Base-by-base conservation (phyloP, 2,329 filamentous ascomycete genomes). In the Pseudogymnoascus sp. region DNA sequence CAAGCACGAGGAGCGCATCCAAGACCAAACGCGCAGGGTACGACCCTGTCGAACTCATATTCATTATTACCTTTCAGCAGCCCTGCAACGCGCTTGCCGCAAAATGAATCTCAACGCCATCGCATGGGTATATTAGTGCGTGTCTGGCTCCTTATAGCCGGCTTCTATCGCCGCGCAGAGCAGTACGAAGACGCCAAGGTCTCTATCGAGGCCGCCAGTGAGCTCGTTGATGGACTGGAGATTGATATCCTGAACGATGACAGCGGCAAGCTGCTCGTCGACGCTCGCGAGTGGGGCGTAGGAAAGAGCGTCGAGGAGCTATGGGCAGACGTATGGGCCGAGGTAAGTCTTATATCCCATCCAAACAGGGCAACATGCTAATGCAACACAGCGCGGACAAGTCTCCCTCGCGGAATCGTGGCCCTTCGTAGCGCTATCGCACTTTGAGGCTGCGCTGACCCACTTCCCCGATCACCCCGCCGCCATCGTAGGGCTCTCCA, bases 141-240 rank as follows among this genome's bases (percentile, higher is more conserved):
- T 67, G 86, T 97, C 33, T 99, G 95, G 95, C 80, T 97, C 7
- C 88, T 95, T 72, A 91, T 97, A 65, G 89, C 91, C 1, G 89
- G 89, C 0, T 87, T 97, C 67, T 99, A 97, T 72, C 85, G 91
- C 29, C 85, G 91, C 62, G 91, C 93, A 6, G 84, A 83, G 7
- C 86, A 96, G 78, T 85, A 86, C 63, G 88, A 93, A 19, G 93
- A 97, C 73, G 86, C 90, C 11, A 85, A 84, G 68, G 90, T 87
- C 61, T 91, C 93, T 6, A 84, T 93, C 29, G 82, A 86, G 10
- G 95, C 97, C 78, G 95, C 93, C 1, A 81, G 86, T 64, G 90
- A 89, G 71, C 81, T 96, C 37, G 86, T 91, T 1, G 81, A 88
- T 67, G 78, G 77, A 0, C 81, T 96, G 10, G 91, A 96, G 74